phyloP scores from a whole-genome alignment of 768 basidiomycete genomes.

The Dentipellis sp. region DNA sequence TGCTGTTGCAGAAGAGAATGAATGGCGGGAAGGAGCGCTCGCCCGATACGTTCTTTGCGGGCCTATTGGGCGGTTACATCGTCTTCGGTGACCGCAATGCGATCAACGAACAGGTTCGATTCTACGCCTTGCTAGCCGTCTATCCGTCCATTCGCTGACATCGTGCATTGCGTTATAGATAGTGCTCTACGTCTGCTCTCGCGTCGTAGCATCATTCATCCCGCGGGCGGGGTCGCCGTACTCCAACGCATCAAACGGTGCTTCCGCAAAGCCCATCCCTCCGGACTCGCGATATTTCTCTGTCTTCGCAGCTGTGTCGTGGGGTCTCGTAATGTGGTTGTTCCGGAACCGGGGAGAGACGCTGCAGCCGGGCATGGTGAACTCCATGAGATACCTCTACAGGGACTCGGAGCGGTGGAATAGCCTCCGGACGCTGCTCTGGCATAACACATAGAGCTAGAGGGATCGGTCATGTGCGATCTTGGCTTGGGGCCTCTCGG shows the following conservation, averaged over 20 bases:
- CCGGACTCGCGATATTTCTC: constrained; percentile 82
- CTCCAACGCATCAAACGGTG: constrained; percentile 31
- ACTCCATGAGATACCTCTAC: constrained; percentile 93
- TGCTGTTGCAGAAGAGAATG: constrained; percentile 73
- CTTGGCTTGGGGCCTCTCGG: too few relatives aligned
- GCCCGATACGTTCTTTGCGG: constrained; percentile 86
- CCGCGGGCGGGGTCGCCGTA: constrained; percentile 63
- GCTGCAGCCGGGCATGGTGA: constrained; percentile 97
- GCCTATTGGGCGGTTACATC: constrained; percentile 83
- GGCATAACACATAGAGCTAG: constrained; percentile 75
- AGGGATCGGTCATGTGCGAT: not conserved
- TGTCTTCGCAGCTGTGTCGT: constrained; percentile 77
- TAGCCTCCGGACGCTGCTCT: constrained; percentile 72
- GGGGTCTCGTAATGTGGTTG: constrained; percentile 97
- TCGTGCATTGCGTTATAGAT: constrained; percentile 45
- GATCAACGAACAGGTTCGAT: constrained; percentile 81
- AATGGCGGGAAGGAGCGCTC: constrained; percentile 78
- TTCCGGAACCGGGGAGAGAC: constrained; percentile 82
- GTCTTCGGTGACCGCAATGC: constrained; percentile 82
- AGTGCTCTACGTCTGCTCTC: constrained; percentile 91
- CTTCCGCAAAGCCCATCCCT: constrained; percentile 57
- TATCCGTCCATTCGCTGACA: not conserved
- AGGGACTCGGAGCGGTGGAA: constrained; percentile 87
- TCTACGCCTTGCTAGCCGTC: constrained; percentile 1
- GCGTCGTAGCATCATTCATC: constrained; percentile 86